Percentiles rank a stretch among this genome's conserved stretches.
Conservation (phyloP, 108 stramenopile genomes). For the Stephanodiscus triporus region DNA sequence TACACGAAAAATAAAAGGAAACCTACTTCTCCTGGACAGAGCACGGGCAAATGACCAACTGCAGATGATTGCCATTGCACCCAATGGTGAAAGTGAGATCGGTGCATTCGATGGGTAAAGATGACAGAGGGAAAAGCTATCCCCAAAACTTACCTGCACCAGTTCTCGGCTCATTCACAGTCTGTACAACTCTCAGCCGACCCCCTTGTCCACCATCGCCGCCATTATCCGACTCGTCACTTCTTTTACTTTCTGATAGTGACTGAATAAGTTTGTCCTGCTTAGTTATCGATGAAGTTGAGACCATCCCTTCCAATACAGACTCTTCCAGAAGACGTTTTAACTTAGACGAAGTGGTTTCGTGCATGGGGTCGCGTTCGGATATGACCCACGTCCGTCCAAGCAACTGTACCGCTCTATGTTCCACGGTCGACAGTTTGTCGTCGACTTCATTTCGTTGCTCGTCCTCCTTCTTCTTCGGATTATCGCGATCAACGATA, state of each 20-base stretch:
- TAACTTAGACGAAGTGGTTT: conserved; percentile 17
- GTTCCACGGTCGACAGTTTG: neutral
- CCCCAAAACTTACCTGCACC: conserved; percentile 31
- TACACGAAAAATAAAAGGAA: no score
- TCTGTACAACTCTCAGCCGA: conserved; percentile 20
- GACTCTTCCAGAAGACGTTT: conserved; percentile 33
- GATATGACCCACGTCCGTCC: conserved; percentile 54
- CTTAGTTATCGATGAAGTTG: no score
- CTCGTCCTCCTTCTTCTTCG: neutral
- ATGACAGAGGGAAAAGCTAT: neutral
- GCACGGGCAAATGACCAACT: conserved; percentile 56
- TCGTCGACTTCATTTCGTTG: neutral
- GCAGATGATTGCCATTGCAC: neutral
- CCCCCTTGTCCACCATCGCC: conserved; percentile 10
- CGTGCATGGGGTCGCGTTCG: conserved; percentile 13
- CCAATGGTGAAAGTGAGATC: neutral
- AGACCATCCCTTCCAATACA: neutral
- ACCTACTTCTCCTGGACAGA: conserved; percentile 59
- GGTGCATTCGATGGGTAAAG: neutral
- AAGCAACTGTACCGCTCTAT: conserved; percentile 38
- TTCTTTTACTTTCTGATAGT: no score
- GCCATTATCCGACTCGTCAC: no score
- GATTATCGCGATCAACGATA: neutral
- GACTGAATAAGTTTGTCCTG: no score
- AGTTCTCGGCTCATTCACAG: conserved; percentile 44